Evolutionary conservation across 768 basidiomycete species (phyloP).

Genomic region (Daedaleopsis sinensis): DNA sequence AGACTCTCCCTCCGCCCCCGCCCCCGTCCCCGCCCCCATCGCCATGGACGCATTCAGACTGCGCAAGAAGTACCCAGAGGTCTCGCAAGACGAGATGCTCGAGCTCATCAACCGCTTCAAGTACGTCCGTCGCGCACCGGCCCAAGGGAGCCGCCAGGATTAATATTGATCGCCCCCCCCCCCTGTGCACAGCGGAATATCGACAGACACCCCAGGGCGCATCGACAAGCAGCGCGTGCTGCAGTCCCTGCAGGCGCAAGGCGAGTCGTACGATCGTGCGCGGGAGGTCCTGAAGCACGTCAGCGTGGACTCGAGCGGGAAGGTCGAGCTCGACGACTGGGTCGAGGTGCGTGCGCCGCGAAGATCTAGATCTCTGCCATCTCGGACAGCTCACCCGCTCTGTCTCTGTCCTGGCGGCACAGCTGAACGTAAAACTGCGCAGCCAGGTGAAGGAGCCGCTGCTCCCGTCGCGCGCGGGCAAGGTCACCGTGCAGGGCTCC

Average conservation of each 20-base stretch:
- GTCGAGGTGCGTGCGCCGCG: slow-evolving; percentile 73
- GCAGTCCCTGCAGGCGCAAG: slow-evolving; percentile 73
- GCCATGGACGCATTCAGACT: slow-evolving; percentile 83
- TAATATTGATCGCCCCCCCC: background rate
- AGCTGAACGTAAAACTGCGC: slow-evolving; percentile 84
- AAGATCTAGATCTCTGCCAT: slow-evolving; percentile 5
- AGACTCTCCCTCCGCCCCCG: slow-evolving; percentile 1
- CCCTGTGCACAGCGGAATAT: slow-evolving; percentile 56
- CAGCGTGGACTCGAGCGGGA: slow-evolving; percentile 91
- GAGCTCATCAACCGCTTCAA: slow-evolving; percentile 95
- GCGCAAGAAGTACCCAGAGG: slow-evolving; percentile 90
- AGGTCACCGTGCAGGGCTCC: slow-evolving; percentile 92
- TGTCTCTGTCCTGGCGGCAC: slow-evolving; percentile 4
- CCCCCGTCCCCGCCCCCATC: slow-evolving; percentile 9
- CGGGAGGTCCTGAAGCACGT: slow-evolving; percentile 92
- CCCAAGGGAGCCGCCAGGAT: background rate
- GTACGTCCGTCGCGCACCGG: slow-evolving; percentile 50
- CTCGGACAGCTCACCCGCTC: slow-evolving; percentile 17
- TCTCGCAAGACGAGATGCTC: slow-evolving; percentile 92
- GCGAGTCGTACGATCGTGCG: slow-evolving; percentile 89
- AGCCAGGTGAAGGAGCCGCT: slow-evolving; percentile 43
- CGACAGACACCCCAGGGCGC: slow-evolving; percentile 80
- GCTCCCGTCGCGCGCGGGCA: slow-evolving; percentile 74
- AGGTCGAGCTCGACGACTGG: slow-evolving; percentile 97
- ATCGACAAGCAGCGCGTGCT: slow-evolving; percentile 83